Evolutionary conservation across 2,329 filamentous ascomycete species (phyloP).

Genomic region (Diplodia intermedia): DNA sequence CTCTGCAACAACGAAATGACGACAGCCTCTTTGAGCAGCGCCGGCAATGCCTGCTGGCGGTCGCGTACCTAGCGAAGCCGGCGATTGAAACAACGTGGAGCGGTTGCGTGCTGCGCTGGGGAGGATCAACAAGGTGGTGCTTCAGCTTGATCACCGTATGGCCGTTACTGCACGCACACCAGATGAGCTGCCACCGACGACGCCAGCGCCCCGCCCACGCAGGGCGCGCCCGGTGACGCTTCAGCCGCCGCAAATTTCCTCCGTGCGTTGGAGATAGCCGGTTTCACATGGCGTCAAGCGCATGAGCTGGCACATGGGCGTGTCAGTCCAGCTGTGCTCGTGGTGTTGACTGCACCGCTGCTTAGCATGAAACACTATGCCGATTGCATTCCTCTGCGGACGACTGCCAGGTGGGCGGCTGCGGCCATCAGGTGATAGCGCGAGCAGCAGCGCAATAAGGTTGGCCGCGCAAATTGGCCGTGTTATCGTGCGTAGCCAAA

Average conservation of each 20-base stretch:
- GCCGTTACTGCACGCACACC: too few species aligned
- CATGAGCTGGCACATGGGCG: too few species aligned
- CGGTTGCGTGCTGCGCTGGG: conserved; percentile 13
- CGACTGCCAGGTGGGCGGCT: too few species aligned
- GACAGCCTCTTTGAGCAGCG: background rate
- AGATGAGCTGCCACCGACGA: background rate
- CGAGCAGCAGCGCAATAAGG: background rate
- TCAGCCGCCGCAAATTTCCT: background rate
- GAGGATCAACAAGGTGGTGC: conserved; percentile 16
- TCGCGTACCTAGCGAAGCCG: conserved; percentile 25
- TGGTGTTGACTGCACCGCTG: too few species aligned
- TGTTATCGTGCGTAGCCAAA: background rate
- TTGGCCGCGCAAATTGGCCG: conserved; percentile 6
- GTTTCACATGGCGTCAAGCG: conserved; percentile 14
- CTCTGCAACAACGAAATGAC: conserved; percentile 18
- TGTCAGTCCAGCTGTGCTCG: background rate
- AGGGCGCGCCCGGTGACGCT: conserved; percentile 3
- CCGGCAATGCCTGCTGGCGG: conserved; percentile 12
- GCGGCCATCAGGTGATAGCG: background rate
- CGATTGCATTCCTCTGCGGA: background rate
- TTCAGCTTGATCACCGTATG: conserved; percentile 21
- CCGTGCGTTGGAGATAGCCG: background rate
- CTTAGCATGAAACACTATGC: conserved; percentile 21
- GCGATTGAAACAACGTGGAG: conserved; percentile 18
- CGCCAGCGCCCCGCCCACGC: conserved; percentile 1